Evolutionary conservation across 1,284 basidiomycete genomes (phyloP).

Genomic region (Neonothopanus nambi): DNA sequence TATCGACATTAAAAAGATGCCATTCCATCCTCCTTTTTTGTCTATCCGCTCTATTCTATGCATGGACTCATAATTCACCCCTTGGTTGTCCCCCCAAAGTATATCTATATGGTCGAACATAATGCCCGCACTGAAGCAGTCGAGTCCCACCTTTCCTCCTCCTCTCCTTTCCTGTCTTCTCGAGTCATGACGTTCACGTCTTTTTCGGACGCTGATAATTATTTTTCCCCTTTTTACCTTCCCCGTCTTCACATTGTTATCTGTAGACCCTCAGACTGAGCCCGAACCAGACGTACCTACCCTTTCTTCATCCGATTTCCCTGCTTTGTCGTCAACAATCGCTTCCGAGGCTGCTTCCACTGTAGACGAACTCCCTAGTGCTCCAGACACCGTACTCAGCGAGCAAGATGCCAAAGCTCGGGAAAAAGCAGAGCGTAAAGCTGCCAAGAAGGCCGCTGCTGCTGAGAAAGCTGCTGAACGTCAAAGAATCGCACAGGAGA

Average conservation of each 20-base stretch:
- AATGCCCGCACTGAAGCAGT: slow-evolving; percentile 16
- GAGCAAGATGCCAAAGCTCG: slow-evolving; percentile 37
- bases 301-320: slow-evolving; percentile 73
- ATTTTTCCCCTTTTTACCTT: slow-evolving; percentile 36
- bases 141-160: slow-evolving; percentile 33
- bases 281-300: slow-evolving; percentile 51
- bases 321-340: slow-evolving; percentile 46
- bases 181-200: slow-evolving; percentile 14
- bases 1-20: slow-evolving; percentile 53
- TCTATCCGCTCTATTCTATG: slow-evolving; percentile 32
- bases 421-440: slow-evolving; percentile 56
- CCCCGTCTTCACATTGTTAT: slow-evolving; percentile 32
- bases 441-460: slow-evolving; percentile 62
- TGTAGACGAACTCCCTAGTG: slow-evolving; percentile 27
- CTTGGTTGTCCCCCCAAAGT: slow-evolving; percentile 16
- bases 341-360: slow-evolving; percentile 24
- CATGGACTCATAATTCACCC: slow-evolving; percentile 19
- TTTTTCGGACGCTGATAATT: slow-evolving; percentile 50
- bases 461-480: slow-evolving; percentile 61
- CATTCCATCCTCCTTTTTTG: slow-evolving; percentile 3
- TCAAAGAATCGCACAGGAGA: slow-evolving; percentile 53
- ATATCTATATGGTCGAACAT: slow-evolving; percentile 17
- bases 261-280: slow-evolving; percentile 43
- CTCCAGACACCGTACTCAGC: slow-evolving; percentile 28
- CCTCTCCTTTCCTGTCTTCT: slow-evolving; percentile 19